A percentile compares a stretch with the other conserved stretches of the same genome.
Conservation (phyloP, 108 stramenopile genomes). For the Chaetoceros muelleri region DNA sequence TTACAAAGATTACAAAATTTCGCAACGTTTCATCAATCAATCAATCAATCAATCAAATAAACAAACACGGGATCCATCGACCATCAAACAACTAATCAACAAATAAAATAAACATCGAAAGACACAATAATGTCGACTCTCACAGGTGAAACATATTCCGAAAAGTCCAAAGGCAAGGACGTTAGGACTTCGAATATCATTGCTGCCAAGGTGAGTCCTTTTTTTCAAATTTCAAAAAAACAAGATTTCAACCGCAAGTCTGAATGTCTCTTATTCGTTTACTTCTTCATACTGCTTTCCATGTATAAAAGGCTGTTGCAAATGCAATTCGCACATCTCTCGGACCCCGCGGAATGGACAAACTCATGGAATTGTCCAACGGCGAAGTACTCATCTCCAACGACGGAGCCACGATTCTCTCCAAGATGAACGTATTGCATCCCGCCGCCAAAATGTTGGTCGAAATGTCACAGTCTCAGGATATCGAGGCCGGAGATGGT, state of each 20-base stretch:
- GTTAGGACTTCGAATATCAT: conserved; percentile 95
- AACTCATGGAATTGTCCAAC: conserved; percentile 90
- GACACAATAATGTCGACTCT: neutral
- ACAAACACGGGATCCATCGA: too few relatives aligned
- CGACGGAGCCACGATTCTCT: conserved; percentile 97
- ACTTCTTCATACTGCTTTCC: neutral
- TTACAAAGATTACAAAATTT: too few relatives aligned
- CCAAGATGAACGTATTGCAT: conserved; percentile 95
- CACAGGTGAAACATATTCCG: conserved; percentile 70
- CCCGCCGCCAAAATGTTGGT: conserved; percentile 99
- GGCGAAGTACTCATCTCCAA: conserved; percentile 97
- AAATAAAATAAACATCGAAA: neutral
- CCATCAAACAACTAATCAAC: too few relatives aligned
- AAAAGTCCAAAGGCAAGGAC: conserved; percentile 89
- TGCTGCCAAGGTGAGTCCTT: conserved; percentile 82
- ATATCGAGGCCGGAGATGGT: conserved; percentile 97
- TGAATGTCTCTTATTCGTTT: neutral
- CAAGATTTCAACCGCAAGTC: neutral
- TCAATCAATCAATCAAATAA: too few relatives aligned
- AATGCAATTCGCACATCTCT: conserved; percentile 93
- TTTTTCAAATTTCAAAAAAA: neutral
- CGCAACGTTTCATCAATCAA: too few relatives aligned
- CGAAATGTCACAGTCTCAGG: conserved; percentile 94
- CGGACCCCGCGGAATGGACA: conserved; percentile 99
- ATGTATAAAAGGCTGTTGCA: conserved; percentile 68